These are phyloP conservation scores for Gastrodia elata DNA, from an alignment of 106 monocot species.

Conservation along the genomic window DNA sequence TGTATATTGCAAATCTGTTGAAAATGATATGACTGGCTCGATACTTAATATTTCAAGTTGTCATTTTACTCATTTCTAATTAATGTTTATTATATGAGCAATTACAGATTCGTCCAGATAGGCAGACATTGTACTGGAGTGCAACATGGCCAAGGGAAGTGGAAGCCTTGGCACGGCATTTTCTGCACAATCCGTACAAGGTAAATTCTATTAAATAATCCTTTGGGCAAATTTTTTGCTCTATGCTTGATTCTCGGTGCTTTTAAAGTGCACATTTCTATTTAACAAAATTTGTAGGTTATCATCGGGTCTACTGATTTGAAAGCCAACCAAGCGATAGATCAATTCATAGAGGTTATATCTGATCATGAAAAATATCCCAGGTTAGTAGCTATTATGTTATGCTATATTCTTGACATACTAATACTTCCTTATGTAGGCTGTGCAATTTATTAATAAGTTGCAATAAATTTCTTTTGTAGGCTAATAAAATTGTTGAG, in stretches of 20 bases:
- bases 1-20: background rate
- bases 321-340: slow-evolving; percentile 94
- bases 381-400: slow-evolving; percentile 31
- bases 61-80: background rate
- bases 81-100: slow-evolving; percentile 2
- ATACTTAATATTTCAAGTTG: background rate
- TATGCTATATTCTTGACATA: too few species aligned
- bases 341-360: slow-evolving; percentile 86
- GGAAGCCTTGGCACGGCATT: slow-evolving; percentile 72
- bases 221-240: background rate
- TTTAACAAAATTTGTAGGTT: slow-evolving; percentile 35
- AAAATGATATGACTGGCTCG: background rate
- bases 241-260: background rate
- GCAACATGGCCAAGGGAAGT: slow-evolving; percentile 99
- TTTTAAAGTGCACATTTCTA: background rate
- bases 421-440: background rate
- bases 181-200: slow-evolving; percentile 89
- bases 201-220: slow-evolving; percentile 21
- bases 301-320: slow-evolving; percentile 84
- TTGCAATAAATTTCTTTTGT: slow-evolving; percentile 4
- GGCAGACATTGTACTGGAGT: slow-evolving; percentile 98
- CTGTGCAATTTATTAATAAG: background rate
- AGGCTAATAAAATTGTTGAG: slow-evolving; percentile 72
- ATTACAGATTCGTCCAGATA: slow-evolving; percentile 87
- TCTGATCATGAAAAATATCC: slow-evolving; percentile 83